A percentile compares a stretch with the other conserved stretches of the same genome.
phyloP scores from a whole-genome alignment of 2,329 filamentous ascomycete species.

The Magnaporthiopsis poae region DNA sequence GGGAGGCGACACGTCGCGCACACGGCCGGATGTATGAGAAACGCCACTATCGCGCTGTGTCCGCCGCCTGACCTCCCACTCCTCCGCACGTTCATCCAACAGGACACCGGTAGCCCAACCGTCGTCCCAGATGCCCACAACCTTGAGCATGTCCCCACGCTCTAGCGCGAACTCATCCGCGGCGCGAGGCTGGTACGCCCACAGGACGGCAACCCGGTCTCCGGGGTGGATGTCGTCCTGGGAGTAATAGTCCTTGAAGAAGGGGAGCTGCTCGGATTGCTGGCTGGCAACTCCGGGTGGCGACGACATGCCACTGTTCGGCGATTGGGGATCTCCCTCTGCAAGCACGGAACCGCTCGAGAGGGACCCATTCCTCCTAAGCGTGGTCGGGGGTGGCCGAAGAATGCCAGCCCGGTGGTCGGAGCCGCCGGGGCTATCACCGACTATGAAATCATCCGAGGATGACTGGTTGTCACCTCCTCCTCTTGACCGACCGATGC shows the following conservation, averaged over 20 bases:
- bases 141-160: conserved; percentile 93
- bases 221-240: conserved; percentile 89
- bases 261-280: conserved; percentile 87
- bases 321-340: conserved; percentile 62
- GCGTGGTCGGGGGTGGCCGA: conserved; percentile 46
- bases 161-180: conserved; percentile 88
- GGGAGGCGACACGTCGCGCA: conserved; percentile 50
- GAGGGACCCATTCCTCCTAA: conserved; percentile 74
- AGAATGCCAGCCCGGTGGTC: conserved; percentile 47
- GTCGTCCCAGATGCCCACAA: conserved; percentile 97
- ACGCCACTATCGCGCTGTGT: conserved; percentile 86
- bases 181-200: conserved; percentile 93
- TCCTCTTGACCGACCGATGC: conserved; percentile 31
- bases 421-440: conserved; percentile 61
- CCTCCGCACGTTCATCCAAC: conserved; percentile 71
- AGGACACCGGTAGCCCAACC: conserved; percentile 94
- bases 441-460: conserved; percentile 56
- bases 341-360: conserved; percentile 74
- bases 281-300: conserved; percentile 75
- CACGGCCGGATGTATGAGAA: conserved; percentile 62
- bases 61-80: conserved; percentile 71
- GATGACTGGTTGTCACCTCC: conserved; percentile 50
- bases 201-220: conserved; percentile 81
- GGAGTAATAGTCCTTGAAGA: conserved; percentile 98
- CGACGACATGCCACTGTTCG: conserved; percentile 70